Percentiles rank a stretch among this genome's conserved stretches.
phyloP scores from a whole-genome alignment of 2,329 filamentous ascomycete species.

The Epichloe elymi region DNA sequence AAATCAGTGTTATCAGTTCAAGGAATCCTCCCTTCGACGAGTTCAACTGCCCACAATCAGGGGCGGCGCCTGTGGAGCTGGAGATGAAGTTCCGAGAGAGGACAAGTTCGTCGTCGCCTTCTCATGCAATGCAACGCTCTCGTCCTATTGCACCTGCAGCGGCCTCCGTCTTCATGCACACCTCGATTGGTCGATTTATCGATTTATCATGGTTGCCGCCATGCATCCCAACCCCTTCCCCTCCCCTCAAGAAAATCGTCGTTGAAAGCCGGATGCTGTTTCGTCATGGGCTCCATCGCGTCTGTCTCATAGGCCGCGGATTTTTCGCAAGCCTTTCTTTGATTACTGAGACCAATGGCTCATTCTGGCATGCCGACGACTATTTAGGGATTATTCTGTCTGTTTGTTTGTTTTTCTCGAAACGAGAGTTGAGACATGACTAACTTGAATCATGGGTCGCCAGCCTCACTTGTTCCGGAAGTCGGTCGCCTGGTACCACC shows the following conservation, averaged over 20 bases:
- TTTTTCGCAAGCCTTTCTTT: neutral
- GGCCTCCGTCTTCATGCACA: neutral
- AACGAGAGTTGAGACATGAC: neutral
- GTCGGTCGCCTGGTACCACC: neutral
- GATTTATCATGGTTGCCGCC: neutral
- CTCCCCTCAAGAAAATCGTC: neutral
- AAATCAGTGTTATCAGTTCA: too few species aligned
- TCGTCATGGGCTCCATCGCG: neutral
- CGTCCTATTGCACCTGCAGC: constrained; percentile 1
- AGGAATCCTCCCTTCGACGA: neutral
- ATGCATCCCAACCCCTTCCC: neutral
- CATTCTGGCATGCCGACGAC: neutral
- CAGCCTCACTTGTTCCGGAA: neutral
- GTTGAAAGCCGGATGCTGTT: neutral
- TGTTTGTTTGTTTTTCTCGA: neutral
- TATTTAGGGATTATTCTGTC: neutral
- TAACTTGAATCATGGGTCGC: neutral
- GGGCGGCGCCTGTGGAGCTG: constrained; percentile 1
- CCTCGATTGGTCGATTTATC: constrained; percentile 1
- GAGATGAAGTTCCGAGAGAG: constrained; percentile 3
- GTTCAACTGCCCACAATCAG: constrained; percentile 1
- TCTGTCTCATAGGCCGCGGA: neutral
- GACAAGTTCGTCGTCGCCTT: constrained; percentile 3
- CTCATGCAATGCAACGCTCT: constrained; percentile 3
- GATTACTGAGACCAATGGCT: neutral